Conservation (phyloP, 352 stramenopile species). For the Globisporangium acanthophoron region DNA sequence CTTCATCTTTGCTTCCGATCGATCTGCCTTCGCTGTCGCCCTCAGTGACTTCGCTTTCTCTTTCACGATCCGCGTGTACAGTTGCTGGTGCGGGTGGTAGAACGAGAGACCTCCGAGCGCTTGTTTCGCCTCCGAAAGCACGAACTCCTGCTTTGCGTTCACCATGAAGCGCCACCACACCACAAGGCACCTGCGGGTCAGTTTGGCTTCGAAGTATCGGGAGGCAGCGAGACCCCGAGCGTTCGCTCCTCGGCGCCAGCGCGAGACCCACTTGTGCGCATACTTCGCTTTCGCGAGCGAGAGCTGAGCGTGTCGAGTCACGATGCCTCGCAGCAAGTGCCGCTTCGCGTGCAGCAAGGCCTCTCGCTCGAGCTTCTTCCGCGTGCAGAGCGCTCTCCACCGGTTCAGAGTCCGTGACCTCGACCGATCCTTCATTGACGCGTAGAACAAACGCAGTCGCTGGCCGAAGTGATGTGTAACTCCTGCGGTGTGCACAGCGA, state of each 20-base stretch:
- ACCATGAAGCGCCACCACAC: slow-evolving; percentile 42
- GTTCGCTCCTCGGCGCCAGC: slow-evolving; percentile 2
- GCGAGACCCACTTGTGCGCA: slow-evolving; percentile 6
- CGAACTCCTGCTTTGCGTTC: slow-evolving; percentile 43
- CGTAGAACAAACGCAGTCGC: slow-evolving; percentile 25
- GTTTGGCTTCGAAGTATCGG: slow-evolving; percentile 10
- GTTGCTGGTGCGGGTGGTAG: slow-evolving; percentile 28
- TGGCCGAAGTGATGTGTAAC: slow-evolving; percentile 22
- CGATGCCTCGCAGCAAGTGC: slow-evolving; percentile 2
- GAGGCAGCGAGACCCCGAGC: slow-evolving; percentile 2
- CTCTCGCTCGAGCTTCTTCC: not conserved
- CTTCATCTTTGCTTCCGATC: slow-evolving; percentile 12
- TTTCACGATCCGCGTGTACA: slow-evolving; percentile 13
- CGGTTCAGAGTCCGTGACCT: not conserved
- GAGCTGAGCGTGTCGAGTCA: not conserved
- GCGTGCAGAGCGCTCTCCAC: slow-evolving; percentile 5
- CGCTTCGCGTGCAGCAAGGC: not conserved
- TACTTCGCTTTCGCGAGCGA: not conserved
- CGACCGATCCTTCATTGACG: not conserved
- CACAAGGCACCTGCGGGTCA: slow-evolving; percentile 18
- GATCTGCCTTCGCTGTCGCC: not conserved
- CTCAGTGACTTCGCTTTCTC: slow-evolving; percentile 2
- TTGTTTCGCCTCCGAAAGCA: slow-evolving; percentile 34
- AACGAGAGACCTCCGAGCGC: slow-evolving; percentile 28
- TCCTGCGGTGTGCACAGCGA: slow-evolving; percentile 6